Evolutionary conservation across 73 alveolate genomes (phyloP), one percentile per base, ranked within the genome.

Genomic region (Effrenium voratum): DNA sequence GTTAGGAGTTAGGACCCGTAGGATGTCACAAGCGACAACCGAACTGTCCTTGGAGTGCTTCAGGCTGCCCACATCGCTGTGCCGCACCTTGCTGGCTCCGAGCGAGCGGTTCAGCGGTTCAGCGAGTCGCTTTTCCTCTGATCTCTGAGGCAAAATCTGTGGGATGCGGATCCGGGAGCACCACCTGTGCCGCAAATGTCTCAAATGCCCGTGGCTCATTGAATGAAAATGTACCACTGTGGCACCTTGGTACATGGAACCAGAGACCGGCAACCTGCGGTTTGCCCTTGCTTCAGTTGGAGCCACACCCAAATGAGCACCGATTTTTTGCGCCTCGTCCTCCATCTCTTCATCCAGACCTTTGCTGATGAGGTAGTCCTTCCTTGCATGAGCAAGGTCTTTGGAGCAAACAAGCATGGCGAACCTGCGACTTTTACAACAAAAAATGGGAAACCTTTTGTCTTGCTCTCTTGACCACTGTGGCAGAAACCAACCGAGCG

Each of bases 301-400:
- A n/a, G n/a, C n/a, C n/a, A n/a, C n/a, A n/a, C n/a, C n/a, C n/a
- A n/a, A n/a, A n/a, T n/a, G n/a, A n/a, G n/a, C n/a, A n/a, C n/a
- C n/a, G n/a, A n/a, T n/a, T n/a, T n/a, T n/a, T n/a, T n/a, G n/a
- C n/a, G n/a, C n/a, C n/a, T n/a, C 87, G 10, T 81, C 49, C 32
- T 30, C 86, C 76, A 50, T 86, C 43, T 88, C 96, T 63, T 88
- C 96, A 6, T 68, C 96, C 72, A 88, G 32, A 44, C 82, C 96
- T 75, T 88, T 88, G 96, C 45, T 88, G 96, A 88, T 38, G 57
- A 88, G 73, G 86, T 88, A 88, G 55, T 88, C 96, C 57, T 68
- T 88, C 96, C 96, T 86, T 36, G 45, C n/a, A 38, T 1, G n/a
- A 46, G 63, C 63, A 8, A 52, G 8, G 63, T 8, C 19, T 8